Evolutionary conservation across 371 early-diverging fungal species (phyloP).

Genomic region (Rhizomucor miehei): DNA sequence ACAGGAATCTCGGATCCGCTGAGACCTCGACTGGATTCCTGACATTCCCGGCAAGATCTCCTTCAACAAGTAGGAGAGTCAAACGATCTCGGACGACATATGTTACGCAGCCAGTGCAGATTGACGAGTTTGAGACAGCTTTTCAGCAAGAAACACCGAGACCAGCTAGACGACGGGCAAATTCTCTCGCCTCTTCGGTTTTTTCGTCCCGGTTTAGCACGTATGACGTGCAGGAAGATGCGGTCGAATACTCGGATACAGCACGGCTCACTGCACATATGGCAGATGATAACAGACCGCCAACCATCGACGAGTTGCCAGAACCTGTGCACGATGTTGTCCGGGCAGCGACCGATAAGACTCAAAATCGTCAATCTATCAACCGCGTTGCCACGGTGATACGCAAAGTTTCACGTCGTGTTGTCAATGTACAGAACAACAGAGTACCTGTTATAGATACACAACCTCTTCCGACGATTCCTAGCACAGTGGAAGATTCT

Average conservation of each 20-base stretch:
- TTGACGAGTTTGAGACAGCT: conserved; percentile 10
- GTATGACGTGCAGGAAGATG: conserved; percentile 11
- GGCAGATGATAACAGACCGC: conserved; percentile 12
- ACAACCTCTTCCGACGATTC: conserved; percentile 1
- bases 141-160: conserved; percentile 7
- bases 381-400: conserved; percentile 16
- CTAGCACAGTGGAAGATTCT: background rate
- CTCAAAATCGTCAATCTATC: conserved; percentile 27
- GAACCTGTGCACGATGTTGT: conserved; percentile 4
- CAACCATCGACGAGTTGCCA: too few relatives aligned
- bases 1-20: conserved; percentile 8
- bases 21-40: conserved; percentile 4
- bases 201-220: background rate
- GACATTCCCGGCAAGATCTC: conserved; percentile 9
- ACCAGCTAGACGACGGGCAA: conserved; percentile 7
- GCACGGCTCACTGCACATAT: conserved; percentile 35
- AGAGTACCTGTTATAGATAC: too few relatives aligned
- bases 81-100: conserved; percentile 6
- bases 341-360: conserved; percentile 1
- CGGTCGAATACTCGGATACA: conserved; percentile 36
- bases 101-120: conserved; percentile 1
- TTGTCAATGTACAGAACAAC: conserved; percentile 27
- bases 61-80: too few relatives aligned
- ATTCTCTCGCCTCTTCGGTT: conserved; percentile 7
- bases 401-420: conserved; percentile 25